Base-by-base conservation (phyloP, 345 rosid species). In the Bruguiera sexangula region DNA sequence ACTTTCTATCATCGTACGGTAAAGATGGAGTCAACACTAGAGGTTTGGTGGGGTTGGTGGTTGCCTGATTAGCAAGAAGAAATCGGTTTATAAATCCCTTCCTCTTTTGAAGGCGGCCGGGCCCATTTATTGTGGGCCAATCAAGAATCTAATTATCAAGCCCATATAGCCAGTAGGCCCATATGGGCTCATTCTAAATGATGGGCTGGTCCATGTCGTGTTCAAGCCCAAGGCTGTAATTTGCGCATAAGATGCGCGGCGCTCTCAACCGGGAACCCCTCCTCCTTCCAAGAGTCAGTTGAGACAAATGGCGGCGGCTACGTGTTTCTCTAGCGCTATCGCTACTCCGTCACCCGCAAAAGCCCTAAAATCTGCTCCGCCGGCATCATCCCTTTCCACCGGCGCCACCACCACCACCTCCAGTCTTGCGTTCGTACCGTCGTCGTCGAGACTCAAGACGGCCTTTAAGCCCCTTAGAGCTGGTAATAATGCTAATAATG, bases 41-140 rank as follows among this genome's bases (percentile, higher is more conserved):
- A 24, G 62, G 62, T 26, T 52, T 54, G 68, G 66, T 55, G 57
- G 31, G 37, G 29, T 3, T 22, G 30, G 15, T 0, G 13, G 56
- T 20, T 73, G 18, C 69, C 62, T 72, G 67, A 68, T 64, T 72
- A 46, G 5, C 24, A 52, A 72, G 69, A 67, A 63, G 65, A 69
- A 50, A 34, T 50, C n/a, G 26, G 6, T 6, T 7, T 34, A 7
- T 8, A 31, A 15, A 13, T 22, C 48, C 8, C 46, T 39, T 39
- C 46, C 2, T 39, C 13, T 9, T 9, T 3, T 11, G 15, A 9
- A 39, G 15, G 46, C 46, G 46, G 4, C 15, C 3, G 10, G 46
- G 46, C 48, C 48, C 50, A 43, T 39, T 39, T 39, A 0, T 2
- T 39, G 48, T 0, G 3, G 43, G 43, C 48, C 48, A 1, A 39